Evolutionary conservation across 805 yeast species (phyloP).

Genomic region (Diddensiella caesifluorescens): DNA sequence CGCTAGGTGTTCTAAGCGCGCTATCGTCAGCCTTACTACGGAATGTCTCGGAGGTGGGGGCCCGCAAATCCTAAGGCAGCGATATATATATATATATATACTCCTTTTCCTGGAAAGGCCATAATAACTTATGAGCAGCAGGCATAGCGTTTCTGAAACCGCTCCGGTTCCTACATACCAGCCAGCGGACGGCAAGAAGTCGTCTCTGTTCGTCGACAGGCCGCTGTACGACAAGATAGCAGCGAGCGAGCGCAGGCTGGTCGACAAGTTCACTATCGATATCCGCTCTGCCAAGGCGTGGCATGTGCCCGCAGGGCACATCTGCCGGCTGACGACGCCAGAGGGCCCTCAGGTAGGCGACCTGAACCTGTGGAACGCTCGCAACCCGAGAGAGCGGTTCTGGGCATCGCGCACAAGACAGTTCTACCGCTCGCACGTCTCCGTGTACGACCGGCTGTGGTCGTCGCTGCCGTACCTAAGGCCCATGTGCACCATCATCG

Average conservation of each 20-base stretch:
- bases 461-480: slow-evolving; percentile 60
- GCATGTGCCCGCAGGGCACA: slow-evolving; percentile 55
- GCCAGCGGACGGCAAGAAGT: slow-evolving; percentile 43
- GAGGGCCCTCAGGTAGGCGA: slow-evolving; percentile 72
- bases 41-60: too few relatives aligned
- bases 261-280: slow-evolving; percentile 41
- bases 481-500: slow-evolving; percentile 60
- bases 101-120: neutral
- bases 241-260: slow-evolving; percentile 39
- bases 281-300: slow-evolving; percentile 59
- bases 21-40: too few relatives aligned
- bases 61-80: too few relatives aligned
- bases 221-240: slow-evolving; percentile 44
- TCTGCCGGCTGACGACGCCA: slow-evolving; percentile 56
- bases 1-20: too few relatives aligned
- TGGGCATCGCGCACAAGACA: slow-evolving; percentile 71
- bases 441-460: slow-evolving; percentile 59
- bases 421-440: slow-evolving; percentile 57
- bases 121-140: neutral
- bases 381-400: slow-evolving; percentile 57
- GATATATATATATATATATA: too few relatives aligned
- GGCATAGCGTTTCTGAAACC: neutral
- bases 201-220: slow-evolving; percentile 48
- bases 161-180: slow-evolving; percentile 51
- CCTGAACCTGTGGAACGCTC: slow-evolving; percentile 57